Percentiles rank a stretch among this genome's conserved stretches.
These are phyloP conservation scores for Triangularia verruculosa DNA, from an alignment of 2,329 filamentous ascomycete genomes.

Conservation along the genomic window DNA sequence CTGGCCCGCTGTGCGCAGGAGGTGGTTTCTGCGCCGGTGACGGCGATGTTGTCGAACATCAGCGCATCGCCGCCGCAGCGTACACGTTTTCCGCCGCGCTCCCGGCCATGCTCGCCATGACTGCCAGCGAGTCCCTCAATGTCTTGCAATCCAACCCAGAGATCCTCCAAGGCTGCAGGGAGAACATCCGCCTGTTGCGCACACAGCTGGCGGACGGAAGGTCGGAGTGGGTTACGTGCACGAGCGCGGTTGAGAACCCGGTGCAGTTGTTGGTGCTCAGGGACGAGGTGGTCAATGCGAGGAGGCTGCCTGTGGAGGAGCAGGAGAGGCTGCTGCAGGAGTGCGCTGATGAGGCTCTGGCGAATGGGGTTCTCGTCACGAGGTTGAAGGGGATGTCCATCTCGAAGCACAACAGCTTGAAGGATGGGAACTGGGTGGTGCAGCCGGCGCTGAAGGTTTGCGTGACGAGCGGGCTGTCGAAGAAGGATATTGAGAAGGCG, in stretches of 20 bases:
- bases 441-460: conserved; percentile 87
- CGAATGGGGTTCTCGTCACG: conserved; percentile 87
- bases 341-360: conserved; percentile 87
- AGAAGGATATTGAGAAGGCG: conserved; percentile 95
- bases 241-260: conserved; percentile 80
- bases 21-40: conserved; percentile 94
- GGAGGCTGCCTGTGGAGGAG: conserved; percentile 67
- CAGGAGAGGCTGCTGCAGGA: conserved; percentile 86
- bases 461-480: conserved; percentile 79
- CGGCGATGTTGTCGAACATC: conserved; percentile 90
- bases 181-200: conserved; percentile 83
- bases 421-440: conserved; percentile 67
- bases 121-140: conserved; percentile 84
- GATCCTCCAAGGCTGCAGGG: conserved; percentile 71
- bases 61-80: conserved; percentile 85
- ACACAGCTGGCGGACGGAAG: conserved; percentile 78
- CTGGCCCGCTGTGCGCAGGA: conserved; percentile 84
- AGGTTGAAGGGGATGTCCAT: conserved; percentile 77
- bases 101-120: conserved; percentile 92
- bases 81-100: conserved; percentile 96
- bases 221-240: conserved; percentile 87
- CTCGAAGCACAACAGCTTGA: conserved; percentile 58
- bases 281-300: conserved; percentile 71
- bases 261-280: conserved; percentile 82
- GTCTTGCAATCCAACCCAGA: conserved; percentile 85